Conservation (phyloP, 495 filamentous ascomycete genomes). For the Aspergillus funiculosus region DNA sequence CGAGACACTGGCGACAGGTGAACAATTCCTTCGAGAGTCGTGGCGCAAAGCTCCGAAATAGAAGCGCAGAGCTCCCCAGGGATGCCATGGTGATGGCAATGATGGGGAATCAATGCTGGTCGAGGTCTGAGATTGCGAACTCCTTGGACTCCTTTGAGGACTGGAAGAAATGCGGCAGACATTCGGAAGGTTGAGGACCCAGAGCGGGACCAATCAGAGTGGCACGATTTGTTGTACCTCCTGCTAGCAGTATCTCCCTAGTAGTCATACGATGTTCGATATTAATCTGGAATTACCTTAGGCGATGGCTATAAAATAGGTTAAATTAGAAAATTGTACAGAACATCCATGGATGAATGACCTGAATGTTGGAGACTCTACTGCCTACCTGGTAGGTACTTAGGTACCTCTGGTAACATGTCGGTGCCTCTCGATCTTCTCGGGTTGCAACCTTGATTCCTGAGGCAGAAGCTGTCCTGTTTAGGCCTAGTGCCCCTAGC, state of each 20-base stretch:
- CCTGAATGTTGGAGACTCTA: too few species aligned
- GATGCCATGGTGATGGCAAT: slow-evolving; percentile 32
- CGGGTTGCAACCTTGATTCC: background rate
- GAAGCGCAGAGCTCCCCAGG: slow-evolving; percentile 26
- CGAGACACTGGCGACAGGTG: slow-evolving; percentile 58
- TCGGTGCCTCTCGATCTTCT: too few species aligned
- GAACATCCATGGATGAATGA: too few species aligned
- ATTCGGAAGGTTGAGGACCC: slow-evolving; percentile 13
- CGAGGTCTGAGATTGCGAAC: slow-evolving; percentile 6
- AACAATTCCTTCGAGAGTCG: slow-evolving; percentile 52
- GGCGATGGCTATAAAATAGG: too few species aligned
- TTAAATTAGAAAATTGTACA: too few species aligned
- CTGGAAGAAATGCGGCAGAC: slow-evolving; percentile 16
- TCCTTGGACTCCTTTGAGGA: background rate
- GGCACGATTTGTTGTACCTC: slow-evolving; percentile 14
- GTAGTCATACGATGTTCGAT: too few species aligned
- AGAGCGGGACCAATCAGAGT: slow-evolving; percentile 13
- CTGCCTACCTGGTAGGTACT: too few species aligned
- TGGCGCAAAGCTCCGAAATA: slow-evolving; percentile 38
- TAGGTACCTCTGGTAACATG: too few species aligned
- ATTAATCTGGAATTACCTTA: background rate
- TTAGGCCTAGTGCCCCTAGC: slow-evolving; percentile 10
- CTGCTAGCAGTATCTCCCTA: background rate
- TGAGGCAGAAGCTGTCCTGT: slow-evolving; percentile 15
- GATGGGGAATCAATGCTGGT: background rate